Percentiles rank a stretch among this genome's conserved stretches.
Evolutionary conservation across 1,284 basidiomycete genomes (phyloP).

Genomic region (Ustilago vetiveriae): DNA sequence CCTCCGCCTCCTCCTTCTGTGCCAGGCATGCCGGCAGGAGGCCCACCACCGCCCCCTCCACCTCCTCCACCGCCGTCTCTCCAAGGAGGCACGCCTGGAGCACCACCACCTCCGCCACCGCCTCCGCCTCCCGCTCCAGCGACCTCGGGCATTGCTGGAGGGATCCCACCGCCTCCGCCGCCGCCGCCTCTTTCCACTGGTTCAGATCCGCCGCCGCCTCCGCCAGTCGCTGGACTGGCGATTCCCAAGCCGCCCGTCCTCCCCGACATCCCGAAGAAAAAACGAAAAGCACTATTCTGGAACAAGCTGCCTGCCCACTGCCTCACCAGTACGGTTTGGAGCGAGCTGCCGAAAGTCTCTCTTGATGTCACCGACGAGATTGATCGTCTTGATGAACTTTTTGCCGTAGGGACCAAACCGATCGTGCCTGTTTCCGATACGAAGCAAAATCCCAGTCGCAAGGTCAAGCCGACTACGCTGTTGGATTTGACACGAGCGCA

Average conservation of each 20-base stretch:
- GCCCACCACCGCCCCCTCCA: conserved; percentile 17
- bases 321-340: conserved; percentile 77
- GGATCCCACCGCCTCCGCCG: conserved; percentile 19
- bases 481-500: conserved; percentile 52
- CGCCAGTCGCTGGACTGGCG: conserved; percentile 23
- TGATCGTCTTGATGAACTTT: conserved; percentile 74
- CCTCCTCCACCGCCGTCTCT: conserved; percentile 27
- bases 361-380: conserved; percentile 69
- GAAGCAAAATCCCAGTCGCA: conserved; percentile 27
- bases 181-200: conserved; percentile 10
- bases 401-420: conserved; percentile 72
- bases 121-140: conserved; percentile 47
- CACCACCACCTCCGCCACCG: conserved; percentile 17
- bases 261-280: conserved; percentile 70
- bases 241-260: conserved; percentile 32
- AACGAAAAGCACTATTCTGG: conserved; percentile 83
- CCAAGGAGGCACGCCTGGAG: not conserved
- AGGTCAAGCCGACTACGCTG: conserved; percentile 46
- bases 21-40: conserved; percentile 13
- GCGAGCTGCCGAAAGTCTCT: conserved; percentile 70
- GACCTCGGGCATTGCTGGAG: conserved; percentile 13
- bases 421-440: conserved; percentile 31
- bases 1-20: conserved; percentile 41
- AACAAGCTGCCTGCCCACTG: conserved; percentile 75
- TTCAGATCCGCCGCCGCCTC: conserved; percentile 13